phyloP scores from a whole-genome alignment of 352 stramenopile species.

The Phytophthora europaea region DNA sequence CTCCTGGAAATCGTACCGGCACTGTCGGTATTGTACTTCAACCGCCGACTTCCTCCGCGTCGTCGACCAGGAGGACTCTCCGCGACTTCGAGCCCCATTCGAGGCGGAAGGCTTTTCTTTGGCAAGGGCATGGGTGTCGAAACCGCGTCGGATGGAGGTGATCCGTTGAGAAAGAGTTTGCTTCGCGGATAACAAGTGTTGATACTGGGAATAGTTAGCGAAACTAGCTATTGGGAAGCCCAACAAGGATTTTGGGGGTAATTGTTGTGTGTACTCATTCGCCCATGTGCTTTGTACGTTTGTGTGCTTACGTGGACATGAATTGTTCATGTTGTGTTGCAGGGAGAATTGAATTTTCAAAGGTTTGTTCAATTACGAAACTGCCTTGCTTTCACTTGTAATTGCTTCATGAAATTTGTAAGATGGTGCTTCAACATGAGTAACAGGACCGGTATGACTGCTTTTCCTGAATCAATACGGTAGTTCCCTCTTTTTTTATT shows the following conservation, averaged over 20 bases:
- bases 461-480: no score
- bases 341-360: no score
- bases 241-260: background rate
- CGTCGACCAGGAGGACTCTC: conserved; percentile 38
- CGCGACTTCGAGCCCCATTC: conserved; percentile 55
- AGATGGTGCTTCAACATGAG: background rate
- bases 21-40: conserved; percentile 86
- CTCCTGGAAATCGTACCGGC: conserved; percentile 84
- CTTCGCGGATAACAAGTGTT: conserved; percentile 41
- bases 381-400: no score
- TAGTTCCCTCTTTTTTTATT: no score
- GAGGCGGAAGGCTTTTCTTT: conserved; percentile 57
- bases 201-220: background rate
- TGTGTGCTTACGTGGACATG: no score
- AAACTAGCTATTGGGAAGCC: background rate
- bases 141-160: conserved; percentile 27
- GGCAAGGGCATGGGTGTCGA: conserved; percentile 48
- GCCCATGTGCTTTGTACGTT: no score
- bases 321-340: no score
- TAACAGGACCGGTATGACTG: background rate
- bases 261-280: no score
- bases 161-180: conserved; percentile 61
- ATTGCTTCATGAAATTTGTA: no score
- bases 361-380: no score
- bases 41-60: conserved; percentile 73